Percentiles rank a stretch among this genome's conserved stretches.
These are phyloP conservation scores for Acacia pycnantha DNA, from an alignment of 331 rosid species.

Conservation along the genomic window DNA sequence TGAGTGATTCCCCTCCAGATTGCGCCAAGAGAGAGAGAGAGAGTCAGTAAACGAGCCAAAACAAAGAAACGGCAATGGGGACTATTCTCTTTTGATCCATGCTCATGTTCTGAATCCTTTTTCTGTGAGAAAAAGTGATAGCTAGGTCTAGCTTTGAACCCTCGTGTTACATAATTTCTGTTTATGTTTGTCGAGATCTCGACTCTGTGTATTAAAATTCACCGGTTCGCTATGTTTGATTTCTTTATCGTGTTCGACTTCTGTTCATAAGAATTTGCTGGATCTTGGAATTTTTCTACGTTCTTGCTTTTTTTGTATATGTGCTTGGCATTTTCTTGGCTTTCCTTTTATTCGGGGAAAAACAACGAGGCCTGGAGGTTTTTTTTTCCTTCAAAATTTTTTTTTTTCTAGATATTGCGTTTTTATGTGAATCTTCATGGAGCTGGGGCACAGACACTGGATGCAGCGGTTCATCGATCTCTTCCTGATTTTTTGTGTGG, in stretches of 20 bases:
- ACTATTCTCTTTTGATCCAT: constrained; percentile 42
- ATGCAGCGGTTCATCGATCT: constrained; percentile 97
- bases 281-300: background rate
- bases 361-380: background rate
- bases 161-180: background rate
- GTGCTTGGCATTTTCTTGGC: background rate
- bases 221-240: background rate
- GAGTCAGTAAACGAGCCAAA: background rate
- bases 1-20: constrained; percentile 11
- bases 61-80: constrained; percentile 33
- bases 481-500: constrained; percentile 62
- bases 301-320: background rate
- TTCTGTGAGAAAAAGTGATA: background rate
- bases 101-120: constrained; percentile 1
- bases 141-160: background rate
- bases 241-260: background rate
- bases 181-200: constrained; percentile 52
- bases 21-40: background rate
- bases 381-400: background rate
- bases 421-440: background rate
- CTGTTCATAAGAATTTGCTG: background rate
- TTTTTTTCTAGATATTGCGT: background rate
- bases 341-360: background rate
- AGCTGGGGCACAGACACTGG: constrained; percentile 64
- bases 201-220: constrained; percentile 42